Percentiles rank a stretch among this genome's conserved stretches.
These are phyloP conservation scores for Cardamine occulta DNA, from an alignment of 345 rosid species.

Conservation along the genomic window DNA sequence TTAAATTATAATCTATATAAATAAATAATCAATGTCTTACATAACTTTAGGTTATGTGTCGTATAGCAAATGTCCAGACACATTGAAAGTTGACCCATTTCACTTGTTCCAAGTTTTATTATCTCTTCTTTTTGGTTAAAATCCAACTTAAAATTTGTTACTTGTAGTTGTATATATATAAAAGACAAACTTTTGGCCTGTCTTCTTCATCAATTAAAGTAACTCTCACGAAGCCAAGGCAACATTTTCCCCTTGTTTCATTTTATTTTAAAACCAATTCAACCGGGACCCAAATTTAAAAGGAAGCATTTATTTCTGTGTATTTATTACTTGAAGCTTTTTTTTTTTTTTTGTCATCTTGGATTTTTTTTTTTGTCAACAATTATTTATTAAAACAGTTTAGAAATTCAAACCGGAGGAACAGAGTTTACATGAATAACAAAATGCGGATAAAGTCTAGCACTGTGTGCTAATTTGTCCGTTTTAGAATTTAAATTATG, in stretches of 20 bases:
- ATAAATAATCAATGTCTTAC: constrained; percentile 1
- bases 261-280: not conserved
- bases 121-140: not conserved
- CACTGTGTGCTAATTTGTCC: too few species aligned
- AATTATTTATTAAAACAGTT: too few species aligned
- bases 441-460: too few species aligned
- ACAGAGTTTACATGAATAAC: too few species aligned
- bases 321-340: too few species aligned
- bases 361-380: too few species aligned
- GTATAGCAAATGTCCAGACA: constrained; percentile 31
- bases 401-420: too few species aligned
- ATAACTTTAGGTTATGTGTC: constrained; percentile 28
- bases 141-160: not conserved
- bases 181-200: constrained; percentile 11
- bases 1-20: constrained; percentile 11
- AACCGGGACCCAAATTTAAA: not conserved
- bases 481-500: too few species aligned
- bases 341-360: too few species aligned
- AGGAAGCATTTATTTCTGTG: not conserved
- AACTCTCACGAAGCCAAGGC: constrained; percentile 39
- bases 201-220: constrained; percentile 35
- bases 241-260: constrained; percentile 16
- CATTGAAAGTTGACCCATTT: constrained; percentile 39
- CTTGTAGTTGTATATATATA: too few species aligned
- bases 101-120: not conserved